Evolutionary conservation across 2,329 filamentous ascomycete species (phyloP).

Genomic region (Xenoacremonium recifei): DNA sequence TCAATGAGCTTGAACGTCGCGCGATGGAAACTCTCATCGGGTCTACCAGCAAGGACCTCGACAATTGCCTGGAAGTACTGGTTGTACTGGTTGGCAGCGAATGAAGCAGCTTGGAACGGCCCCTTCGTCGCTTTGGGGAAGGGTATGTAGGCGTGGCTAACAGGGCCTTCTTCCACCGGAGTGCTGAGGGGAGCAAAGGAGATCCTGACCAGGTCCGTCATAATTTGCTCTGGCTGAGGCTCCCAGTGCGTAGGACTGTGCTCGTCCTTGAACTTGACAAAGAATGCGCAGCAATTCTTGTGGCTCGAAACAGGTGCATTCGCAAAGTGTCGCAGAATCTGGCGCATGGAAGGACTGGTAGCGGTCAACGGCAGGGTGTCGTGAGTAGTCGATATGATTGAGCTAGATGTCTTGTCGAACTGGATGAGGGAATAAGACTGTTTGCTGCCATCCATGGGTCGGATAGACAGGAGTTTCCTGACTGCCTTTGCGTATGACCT

Average conservation of each 20-base stretch:
- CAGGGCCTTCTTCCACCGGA: background rate
- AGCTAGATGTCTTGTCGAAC: constrained; percentile 6
- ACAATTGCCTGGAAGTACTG: constrained; percentile 21
- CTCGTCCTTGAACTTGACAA: constrained; percentile 15
- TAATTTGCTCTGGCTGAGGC: constrained; percentile 16
- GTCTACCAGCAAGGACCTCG: constrained; percentile 24
- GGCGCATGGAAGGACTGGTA: background rate
- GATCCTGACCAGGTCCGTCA: constrained; percentile 16
- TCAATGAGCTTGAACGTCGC: constrained; percentile 15
- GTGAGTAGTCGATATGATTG: background rate
- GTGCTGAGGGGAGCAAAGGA: background rate
- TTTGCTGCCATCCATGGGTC: background rate
- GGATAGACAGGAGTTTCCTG: constrained; percentile 21
- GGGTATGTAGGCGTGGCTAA: constrained; percentile 19
- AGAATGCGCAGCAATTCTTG: constrained; percentile 18
- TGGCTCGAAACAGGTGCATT: background rate
- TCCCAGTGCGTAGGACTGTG: constrained; percentile 12
- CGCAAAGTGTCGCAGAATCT: background rate
- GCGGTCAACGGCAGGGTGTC: constrained; percentile 9
- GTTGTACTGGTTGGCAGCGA: constrained; percentile 26
- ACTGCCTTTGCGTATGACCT: constrained; percentile 19
- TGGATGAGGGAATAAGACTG: constrained; percentile 7
- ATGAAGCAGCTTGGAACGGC: constrained; percentile 11
- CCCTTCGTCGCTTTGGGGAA: constrained; percentile 13
- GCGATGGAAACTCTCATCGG: constrained; percentile 10